These are phyloP conservation scores for Globisporangium cystogenes DNA, from an alignment of 352 stramenopile genomes.

Conservation along the genomic window DNA sequence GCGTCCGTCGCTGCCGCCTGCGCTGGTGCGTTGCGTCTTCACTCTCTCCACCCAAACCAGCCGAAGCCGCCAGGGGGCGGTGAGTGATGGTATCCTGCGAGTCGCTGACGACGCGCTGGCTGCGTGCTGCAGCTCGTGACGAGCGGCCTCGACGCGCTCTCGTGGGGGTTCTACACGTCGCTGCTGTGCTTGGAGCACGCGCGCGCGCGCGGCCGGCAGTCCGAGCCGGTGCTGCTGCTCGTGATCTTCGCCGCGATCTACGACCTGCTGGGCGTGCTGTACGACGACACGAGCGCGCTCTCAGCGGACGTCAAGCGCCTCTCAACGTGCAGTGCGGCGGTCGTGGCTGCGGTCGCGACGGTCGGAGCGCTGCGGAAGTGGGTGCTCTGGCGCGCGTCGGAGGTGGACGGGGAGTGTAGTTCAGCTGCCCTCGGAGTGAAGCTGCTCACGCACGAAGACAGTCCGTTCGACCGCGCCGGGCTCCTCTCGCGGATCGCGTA, in stretches of 20 bases:
- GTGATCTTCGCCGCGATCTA: constrained; percentile 15
- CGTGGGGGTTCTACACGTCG: constrained; percentile 14
- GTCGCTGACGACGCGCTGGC: neutral
- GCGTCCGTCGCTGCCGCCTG: constrained; percentile 14
- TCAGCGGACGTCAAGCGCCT: neutral
- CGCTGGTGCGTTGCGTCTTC: constrained; percentile 31
- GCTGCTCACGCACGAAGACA: constrained; percentile 4
- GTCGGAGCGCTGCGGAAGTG: constrained; percentile 12
- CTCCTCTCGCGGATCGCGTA: constrained; percentile 63
- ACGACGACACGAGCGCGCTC: neutral
- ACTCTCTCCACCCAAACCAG: too few species aligned
- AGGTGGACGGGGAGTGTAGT: too few species aligned
- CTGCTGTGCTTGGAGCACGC: constrained; percentile 12
- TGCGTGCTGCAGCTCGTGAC: constrained; percentile 7
- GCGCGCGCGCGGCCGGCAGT: neutral
- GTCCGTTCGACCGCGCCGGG: constrained; percentile 44
- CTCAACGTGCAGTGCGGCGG: neutral
- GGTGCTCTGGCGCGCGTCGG: neutral
- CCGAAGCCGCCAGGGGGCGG: too few species aligned
- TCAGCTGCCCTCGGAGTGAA: neutral
- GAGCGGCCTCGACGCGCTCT: constrained; percentile 10
- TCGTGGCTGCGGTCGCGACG: neutral
- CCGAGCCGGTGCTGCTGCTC: constrained; percentile 5
- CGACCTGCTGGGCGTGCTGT: constrained; percentile 2
- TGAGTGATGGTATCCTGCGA: too few species aligned